Evolutionary conservation across 2,329 filamentous ascomycete species (phyloP), one percentile per base, ranked within the genome.

Genomic region (Alternaria triticimaculans): DNA sequence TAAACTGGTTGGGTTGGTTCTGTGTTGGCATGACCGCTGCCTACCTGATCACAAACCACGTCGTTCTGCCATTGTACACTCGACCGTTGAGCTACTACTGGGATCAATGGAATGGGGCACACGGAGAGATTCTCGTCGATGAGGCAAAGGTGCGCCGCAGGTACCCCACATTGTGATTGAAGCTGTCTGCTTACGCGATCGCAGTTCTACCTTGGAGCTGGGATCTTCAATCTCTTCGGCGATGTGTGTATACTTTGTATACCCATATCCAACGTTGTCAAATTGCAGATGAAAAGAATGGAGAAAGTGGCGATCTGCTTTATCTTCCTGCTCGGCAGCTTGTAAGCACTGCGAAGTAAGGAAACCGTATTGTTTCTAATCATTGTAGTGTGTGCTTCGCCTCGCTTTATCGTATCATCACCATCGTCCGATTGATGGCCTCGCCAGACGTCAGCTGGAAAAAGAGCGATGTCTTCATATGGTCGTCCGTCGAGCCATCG

Each of bases 391-490:
- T 41, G 6, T 73, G 69, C 43, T 72, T 74, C 20, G 71, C 72
- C 23, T 73, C 71, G 18, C 65, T 73, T 21, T 73, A 73, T 50
- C 71, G 72, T 23, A 72, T 73, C 62, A 68, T 74, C 23, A 72
- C 68, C 23, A 71, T 73, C 45, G 55, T 65, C 2, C 64, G 61
- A 10, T 63, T 73, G 15, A 66, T 70, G 11, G 46, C 48, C 44
- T 62, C 66, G 5, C 60, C 26, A 21, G 71, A 73, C 45, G 70
- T 73, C 53, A 71, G 68, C 62, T 75, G 71, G 70, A 67, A 71
- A 5, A 75, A 72, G 54, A 69, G 65, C 54, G 70, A 73, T 30
- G 70, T 72, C 28, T 73, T 74, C 64, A 72, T 75, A 55, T 75
- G 72, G 72, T 69, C 67, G 4, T 63, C 58, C 11, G 70, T 75